phyloP scores from a whole-genome alignment of 768 basidiomycete species.

The Rhizopogon roseolus region DNA sequence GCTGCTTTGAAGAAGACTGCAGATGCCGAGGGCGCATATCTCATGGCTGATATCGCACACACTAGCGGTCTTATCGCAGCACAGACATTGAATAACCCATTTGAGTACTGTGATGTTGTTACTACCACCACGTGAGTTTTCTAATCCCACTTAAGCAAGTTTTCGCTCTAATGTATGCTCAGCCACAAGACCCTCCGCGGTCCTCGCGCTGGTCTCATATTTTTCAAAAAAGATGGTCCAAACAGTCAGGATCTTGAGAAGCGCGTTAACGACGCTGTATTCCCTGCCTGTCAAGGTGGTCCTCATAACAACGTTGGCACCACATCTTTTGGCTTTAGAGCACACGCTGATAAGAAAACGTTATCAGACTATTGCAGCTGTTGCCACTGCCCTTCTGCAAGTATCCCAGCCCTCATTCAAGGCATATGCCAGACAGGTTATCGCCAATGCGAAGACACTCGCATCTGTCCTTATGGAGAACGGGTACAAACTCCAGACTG shows the following conservation, averaged over 20 bases:
- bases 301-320: constrained; percentile 91
- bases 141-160: not conserved
- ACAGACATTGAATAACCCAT: constrained; percentile 84
- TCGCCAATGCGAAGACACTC: constrained; percentile 80
- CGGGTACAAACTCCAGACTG: constrained; percentile 96
- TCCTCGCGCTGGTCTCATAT: constrained; percentile 95
- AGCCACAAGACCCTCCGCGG: constrained; percentile 99
- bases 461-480: constrained; percentile 64
- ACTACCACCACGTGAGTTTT: constrained; percentile 86
- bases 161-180: constrained; percentile 6
- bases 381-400: constrained; percentile 91
- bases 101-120: constrained; percentile 95
- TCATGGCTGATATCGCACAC: constrained; percentile 98
- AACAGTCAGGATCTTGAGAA: constrained; percentile 86
- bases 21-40: constrained; percentile 84
- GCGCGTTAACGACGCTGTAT: constrained; percentile 96
- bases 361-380: constrained; percentile 82
- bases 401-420: constrained; percentile 87
- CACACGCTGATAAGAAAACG: not conserved
- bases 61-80: constrained; percentile 94
- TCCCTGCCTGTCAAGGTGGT: constrained; percentile 99
- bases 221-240: constrained; percentile 92
- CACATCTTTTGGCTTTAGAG: not conserved
- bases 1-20: constrained; percentile 73
- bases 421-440: constrained; percentile 91